Evolutionary conservation across 805 yeast genomes (phyloP).

Genomic region (Saturnispora sekii): DNA sequence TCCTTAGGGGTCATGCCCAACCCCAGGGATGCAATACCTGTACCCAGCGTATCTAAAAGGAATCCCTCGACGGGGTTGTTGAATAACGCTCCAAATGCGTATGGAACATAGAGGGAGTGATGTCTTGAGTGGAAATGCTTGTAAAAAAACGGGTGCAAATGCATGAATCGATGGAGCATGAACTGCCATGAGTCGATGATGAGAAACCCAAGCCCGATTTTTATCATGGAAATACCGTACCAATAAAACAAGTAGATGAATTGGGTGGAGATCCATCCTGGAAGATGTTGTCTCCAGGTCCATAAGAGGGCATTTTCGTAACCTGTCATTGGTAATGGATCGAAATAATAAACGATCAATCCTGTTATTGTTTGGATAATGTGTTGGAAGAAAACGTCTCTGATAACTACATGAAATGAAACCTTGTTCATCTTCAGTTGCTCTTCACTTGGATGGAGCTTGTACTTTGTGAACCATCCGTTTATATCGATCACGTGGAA

Average conservation of each 20-base stretch:
- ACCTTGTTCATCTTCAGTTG: constrained; percentile 70
- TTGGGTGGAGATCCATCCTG: constrained; percentile 35
- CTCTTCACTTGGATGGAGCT: constrained; percentile 91
- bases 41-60: constrained; percentile 81
- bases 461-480: constrained; percentile 68
- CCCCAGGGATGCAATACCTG: constrained; percentile 68
- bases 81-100: constrained; percentile 92
- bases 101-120: constrained; percentile 90
- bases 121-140: constrained; percentile 85
- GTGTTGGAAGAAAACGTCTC: constrained; percentile 82
- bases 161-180: constrained; percentile 84
- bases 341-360: constrained; percentile 40
- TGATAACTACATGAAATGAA: constrained; percentile 53
- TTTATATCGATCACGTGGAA: constrained; percentile 70
- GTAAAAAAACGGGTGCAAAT: constrained; percentile 66
- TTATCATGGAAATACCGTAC: constrained; percentile 53
- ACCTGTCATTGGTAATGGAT: constrained; percentile 45
- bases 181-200: constrained; percentile 95
- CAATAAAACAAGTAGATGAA: constrained; percentile 45
- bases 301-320: constrained; percentile 39
- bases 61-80: constrained; percentile 94
- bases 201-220: constrained; percentile 52
- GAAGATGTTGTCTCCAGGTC: constrained; percentile 30
- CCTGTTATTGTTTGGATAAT: constrained; percentile 74
- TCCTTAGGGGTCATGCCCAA: constrained; percentile 70